Percentiles rank a stretch among this genome's conserved stretches.
phyloP scores from a whole-genome alignment of 257 asterid species.

The Gynochthodes officinalis region DNA sequence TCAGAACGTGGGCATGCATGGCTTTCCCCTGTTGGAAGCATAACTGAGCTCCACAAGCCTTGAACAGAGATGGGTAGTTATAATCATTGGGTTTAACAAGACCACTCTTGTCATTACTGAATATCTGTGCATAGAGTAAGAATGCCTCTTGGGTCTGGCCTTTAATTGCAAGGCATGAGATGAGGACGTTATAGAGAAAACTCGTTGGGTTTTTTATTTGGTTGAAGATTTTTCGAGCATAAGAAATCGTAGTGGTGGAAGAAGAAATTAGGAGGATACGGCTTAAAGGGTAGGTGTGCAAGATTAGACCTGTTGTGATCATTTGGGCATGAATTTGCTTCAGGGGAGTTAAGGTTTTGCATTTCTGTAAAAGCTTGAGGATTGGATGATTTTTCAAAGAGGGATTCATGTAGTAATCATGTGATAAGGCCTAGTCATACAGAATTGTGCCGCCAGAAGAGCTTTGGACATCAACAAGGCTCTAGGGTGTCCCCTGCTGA shows the following conservation, averaged over 20 bases:
- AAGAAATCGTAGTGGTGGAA: conserved; percentile 41
- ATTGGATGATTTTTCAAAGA: conserved; percentile 39
- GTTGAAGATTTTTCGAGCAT: conserved; percentile 48
- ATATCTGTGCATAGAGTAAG: conserved; percentile 39
- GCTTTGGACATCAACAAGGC: too few species aligned
- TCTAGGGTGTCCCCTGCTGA: too few species aligned
- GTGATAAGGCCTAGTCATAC: too few species aligned
- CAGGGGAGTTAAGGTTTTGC: conserved; percentile 51
- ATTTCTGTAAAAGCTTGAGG: conserved; percentile 42
- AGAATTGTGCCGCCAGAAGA: neutral
- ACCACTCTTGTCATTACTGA: conserved; percentile 11
- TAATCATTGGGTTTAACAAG: conserved; percentile 51
- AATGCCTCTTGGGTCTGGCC: conserved; percentile 38
- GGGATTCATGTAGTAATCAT: conserved; percentile 37
- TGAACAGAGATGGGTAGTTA: conserved; percentile 74
- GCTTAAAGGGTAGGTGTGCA: conserved; percentile 68
- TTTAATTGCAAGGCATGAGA: conserved; percentile 43
- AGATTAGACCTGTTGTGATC: conserved; percentile 59
- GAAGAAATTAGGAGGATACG: conserved; percentile 55
- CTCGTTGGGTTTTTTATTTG: conserved; percentile 46
- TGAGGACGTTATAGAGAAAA: conserved; percentile 65
- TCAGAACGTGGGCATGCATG: conserved; percentile 62
- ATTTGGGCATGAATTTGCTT: conserved; percentile 58
- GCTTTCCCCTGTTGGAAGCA: conserved; percentile 53
- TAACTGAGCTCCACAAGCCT: conserved; percentile 47